Base-by-base conservation (phyloP, 495 filamentous ascomycete species). In the Penicillium coffeae region DNA sequence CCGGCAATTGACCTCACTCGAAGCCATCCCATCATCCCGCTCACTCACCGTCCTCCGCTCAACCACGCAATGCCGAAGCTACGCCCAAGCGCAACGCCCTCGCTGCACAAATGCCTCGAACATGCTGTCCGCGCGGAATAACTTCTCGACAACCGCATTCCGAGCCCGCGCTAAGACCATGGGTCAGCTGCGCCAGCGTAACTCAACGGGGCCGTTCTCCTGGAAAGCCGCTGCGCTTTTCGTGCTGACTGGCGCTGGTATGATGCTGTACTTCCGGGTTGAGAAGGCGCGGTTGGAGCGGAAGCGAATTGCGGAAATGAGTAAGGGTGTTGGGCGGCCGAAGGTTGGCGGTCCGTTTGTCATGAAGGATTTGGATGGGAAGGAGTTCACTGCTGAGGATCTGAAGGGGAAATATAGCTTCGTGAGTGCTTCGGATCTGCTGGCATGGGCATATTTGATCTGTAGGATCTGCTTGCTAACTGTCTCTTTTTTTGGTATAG, bases 281-380 rank as follows among this genome's bases (percentile, higher is more conserved):
- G 93, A 98, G 65, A 96, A 96, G 72, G 81, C 79, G 44, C 83
- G 94, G 44, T 80, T 98, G 79, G 84, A 90, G 62, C 78, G 90
- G 48, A 85, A 89, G 70, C 76, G 89, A 30, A 77, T 96, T 45
- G 89, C 89, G 2, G 90, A 97, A 65, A 84, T 90, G 63, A 84
- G 85, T 39, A 98, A 98, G 74, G 93, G 93, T 12, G 81, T 94
- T 21, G 93, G 93, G 3, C 84, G 74, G 69, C 93, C 93, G 37
- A 95, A 94, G 73, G 89, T 98, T 22, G 93, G 93, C 14, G 93
- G 93, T 7, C 73, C 80, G 34, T 95, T 98, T 62, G 71, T 86
- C 47, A 66, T 98, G 59, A 72, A 87, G 50, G 89, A 96, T 66
- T 82, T 93, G 45, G 68, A 92, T 35, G 92, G 93, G 35, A 82